Conservation (phyloP, 768 basidiomycete genomes). For the Austroboletus festivus region DNA sequence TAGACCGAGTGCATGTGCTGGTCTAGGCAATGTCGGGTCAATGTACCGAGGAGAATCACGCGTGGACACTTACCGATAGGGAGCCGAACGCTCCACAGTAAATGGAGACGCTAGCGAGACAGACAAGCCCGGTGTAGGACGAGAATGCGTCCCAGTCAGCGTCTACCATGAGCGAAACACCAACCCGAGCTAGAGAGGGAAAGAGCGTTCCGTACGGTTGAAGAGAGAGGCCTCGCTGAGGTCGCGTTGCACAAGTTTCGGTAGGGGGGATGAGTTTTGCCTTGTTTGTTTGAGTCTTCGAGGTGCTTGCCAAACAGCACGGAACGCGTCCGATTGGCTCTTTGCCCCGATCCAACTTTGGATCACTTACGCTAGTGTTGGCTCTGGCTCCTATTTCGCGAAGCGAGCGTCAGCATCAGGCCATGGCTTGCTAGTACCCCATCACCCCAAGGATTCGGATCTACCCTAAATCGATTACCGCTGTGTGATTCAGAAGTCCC, state of each 20-base stretch:
- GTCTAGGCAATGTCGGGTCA: constrained; percentile 3
- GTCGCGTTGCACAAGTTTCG: neutral
- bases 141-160: constrained; percentile 58
- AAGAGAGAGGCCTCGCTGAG: neutral
- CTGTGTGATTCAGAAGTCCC: too few species aligned
- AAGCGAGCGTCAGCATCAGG: too few species aligned
- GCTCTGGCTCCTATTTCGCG: too few species aligned
- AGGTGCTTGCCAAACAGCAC: constrained; percentile 4
- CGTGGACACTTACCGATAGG: constrained; percentile 49
- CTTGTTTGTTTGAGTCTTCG: constrained; percentile 11
- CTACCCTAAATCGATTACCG: too few species aligned
- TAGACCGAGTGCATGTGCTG: neutral
- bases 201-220: neutral
- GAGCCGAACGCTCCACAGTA: constrained; percentile 70
- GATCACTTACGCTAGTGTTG: too few species aligned
- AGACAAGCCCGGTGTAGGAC: constrained; percentile 66
- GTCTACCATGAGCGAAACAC: constrained; percentile 8
- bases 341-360: too few species aligned
- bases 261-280: constrained; percentile 17
- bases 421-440: too few species aligned
- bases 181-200: neutral
- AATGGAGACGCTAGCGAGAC: constrained; percentile 62
- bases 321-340: too few species aligned
- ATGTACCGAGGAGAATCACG: neutral
- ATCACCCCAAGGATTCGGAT: too few species aligned